These are phyloP conservation scores for Cryphonectria carpinicola DNA, from an alignment of 2,329 filamentous ascomycete genomes.

Conservation along the genomic window DNA sequence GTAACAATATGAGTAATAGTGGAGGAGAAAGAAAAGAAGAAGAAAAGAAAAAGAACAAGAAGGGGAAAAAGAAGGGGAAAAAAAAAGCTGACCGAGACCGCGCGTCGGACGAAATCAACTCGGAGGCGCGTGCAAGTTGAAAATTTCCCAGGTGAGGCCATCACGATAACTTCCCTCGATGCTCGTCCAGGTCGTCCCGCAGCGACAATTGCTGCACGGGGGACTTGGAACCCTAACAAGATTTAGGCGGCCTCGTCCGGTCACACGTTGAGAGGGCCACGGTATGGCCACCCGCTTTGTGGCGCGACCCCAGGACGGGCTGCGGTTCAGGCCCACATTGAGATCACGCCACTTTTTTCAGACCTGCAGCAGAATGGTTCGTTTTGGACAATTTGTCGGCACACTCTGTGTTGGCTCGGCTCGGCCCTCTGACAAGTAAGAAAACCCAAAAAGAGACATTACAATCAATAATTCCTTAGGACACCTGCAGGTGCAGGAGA, in stretches of 20 bases:
- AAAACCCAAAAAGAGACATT: background rate
- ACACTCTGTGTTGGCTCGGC: background rate
- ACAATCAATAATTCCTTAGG: background rate
- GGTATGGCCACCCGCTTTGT: constrained; percentile 18
- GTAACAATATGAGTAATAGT: background rate
- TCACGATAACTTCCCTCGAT: constrained; percentile 35
- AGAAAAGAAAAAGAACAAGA: background rate
- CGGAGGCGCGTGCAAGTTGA: background rate
- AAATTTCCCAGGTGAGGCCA: constrained; percentile 18
- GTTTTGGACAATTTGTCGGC: constrained; percentile 5
- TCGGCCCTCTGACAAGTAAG: background rate
- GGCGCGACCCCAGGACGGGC: constrained; percentile 1
- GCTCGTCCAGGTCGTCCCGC: background rate
- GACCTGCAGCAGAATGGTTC: constrained; percentile 23
- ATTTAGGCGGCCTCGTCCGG: constrained; percentile 30
- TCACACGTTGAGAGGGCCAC: constrained; percentile 32
- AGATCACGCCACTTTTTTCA: constrained; percentile 28
- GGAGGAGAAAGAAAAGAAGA: background rate
- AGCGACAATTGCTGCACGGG: background rate
- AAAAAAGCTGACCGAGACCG: background rate
- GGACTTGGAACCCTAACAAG: constrained; percentile 30
- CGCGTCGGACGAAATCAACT: constrained; percentile 1
- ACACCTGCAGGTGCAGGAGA: background rate
- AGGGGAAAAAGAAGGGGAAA: background rate
- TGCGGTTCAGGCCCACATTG: background rate